Conservation (phyloP, 371 early-diverging fungal species). For the Mortierella sp. region DNA sequence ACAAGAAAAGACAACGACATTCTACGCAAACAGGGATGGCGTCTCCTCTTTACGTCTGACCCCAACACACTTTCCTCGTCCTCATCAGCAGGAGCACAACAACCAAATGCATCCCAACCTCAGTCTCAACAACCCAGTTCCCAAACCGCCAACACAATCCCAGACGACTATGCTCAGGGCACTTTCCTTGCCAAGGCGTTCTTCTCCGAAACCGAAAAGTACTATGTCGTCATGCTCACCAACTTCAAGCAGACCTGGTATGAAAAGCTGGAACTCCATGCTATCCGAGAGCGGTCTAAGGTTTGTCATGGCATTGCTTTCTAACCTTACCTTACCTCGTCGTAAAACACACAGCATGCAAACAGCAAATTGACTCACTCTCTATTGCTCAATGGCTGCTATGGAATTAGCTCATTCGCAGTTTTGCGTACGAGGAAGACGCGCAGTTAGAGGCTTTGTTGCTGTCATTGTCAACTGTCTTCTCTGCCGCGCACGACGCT, state of each 20-base stretch:
- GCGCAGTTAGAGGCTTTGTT: conserved; percentile 46
- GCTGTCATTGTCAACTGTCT: conserved; percentile 35
- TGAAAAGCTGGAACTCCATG: conserved; percentile 43
- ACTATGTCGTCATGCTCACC: conserved; percentile 43
- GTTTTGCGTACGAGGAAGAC: conserved; percentile 56
- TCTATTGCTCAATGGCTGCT: background rate
- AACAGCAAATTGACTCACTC: background rate
- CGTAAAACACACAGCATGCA: background rate
- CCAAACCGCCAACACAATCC: background rate
- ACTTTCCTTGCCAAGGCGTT: conserved; percentile 47
- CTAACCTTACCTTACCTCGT: background rate
- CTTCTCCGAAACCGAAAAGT: conserved; percentile 42
- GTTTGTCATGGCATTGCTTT: conserved; percentile 4
- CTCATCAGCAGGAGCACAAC: background rate
- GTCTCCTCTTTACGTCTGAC: conserved; percentile 19
- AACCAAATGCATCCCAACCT: background rate
- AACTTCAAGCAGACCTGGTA: conserved; percentile 52
- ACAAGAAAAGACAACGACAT: conserved; percentile 36
- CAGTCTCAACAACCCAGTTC: background rate
- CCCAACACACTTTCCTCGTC: background rate
- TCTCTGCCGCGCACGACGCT: background rate
- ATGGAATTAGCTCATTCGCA: conserved; percentile 35
- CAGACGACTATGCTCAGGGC: conserved; percentile 20
- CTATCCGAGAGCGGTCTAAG: conserved; percentile 46
- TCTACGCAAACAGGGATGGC: conserved; percentile 47